Evolutionary conservation across 805 yeast species (phyloP), one percentile per base, ranked within the genome.

Genomic region (Teunomyces pallodes): DNA sequence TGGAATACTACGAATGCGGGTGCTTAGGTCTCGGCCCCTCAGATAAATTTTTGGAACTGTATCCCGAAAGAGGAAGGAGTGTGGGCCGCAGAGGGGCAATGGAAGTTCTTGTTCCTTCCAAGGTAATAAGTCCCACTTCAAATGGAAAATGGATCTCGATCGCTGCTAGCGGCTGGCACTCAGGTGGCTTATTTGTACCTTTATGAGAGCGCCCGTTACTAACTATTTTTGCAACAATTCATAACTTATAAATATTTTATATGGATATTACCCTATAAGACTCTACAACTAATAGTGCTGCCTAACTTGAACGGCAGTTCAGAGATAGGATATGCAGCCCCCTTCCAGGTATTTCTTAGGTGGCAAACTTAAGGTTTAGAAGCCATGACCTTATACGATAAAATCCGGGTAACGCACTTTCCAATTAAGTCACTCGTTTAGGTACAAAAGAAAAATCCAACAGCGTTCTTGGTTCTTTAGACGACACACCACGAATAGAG

Each of bases 101-200:
- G 17, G 47, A 46, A 40, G 62, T 55, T 1, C 24, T 16, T 20
- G 53, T 43, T 20, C 70, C 69, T 2, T 44, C 51, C 6, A 38
- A 45, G 20, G 64, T 74, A 1, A 52, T 54, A 1, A 68, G 61
- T 26, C 89, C 89, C 2, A 64, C 69, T 1, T 30, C 17, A 4
- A 42, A 45, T 5, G 80, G 80, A 3, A 66, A 67, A 29, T 81
- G 84, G 59, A 62, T 85, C 16, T 82, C 83, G 0, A 76, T 86
- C 30, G 77, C 87, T 1, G 89, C 91, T 5, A 84, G 83, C 12
- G 95, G 94, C 1, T 87, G 92, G 92, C 94, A 87, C 49, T 79
- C 89, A 5, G 82, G 84, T 39, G 90, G 90, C 1, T 68, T 87
- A 13, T 61, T 50, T 45, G 56, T 61, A 9, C 52, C 60, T 35